Evolutionary conservation across 345 rosid species (phyloP).

Genomic region (Rhodamnia argentea): DNA sequence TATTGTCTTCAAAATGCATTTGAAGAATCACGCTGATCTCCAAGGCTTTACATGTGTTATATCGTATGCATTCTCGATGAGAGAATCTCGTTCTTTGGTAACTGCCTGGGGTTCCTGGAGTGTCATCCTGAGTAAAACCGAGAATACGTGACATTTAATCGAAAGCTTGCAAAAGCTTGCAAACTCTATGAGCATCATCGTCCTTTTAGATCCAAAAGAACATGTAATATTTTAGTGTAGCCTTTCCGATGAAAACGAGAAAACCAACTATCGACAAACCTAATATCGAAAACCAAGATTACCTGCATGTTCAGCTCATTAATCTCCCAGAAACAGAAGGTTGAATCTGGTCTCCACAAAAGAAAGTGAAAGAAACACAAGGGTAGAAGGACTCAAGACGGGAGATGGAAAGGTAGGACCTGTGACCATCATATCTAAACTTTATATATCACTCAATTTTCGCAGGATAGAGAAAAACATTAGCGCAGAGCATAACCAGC

Average conservation of each 20-base stretch:
- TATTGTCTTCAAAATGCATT: too few species aligned
- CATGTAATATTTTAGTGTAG: not conserved
- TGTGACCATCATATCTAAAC: not conserved
- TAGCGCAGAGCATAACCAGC: too few species aligned
- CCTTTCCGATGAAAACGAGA: not conserved
- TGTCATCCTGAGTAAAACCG: too few species aligned
- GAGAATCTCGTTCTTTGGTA: too few species aligned
- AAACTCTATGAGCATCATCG: too few species aligned
- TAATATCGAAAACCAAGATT: not conserved
- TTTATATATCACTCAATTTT: not conserved
- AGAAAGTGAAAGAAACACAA: not conserved
- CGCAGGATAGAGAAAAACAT: too few species aligned
- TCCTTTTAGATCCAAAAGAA: too few species aligned
- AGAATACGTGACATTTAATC: too few species aligned
- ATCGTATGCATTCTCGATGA: too few species aligned
- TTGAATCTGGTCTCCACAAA: not conserved
- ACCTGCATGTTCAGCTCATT: not conserved
- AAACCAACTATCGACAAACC: not conserved
- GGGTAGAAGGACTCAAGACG: not conserved
- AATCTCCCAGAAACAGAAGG: not conserved
- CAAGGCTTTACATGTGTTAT: too few species aligned
- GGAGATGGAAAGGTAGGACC: not conserved
- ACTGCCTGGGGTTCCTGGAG: too few species aligned
- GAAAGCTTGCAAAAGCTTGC: too few species aligned
- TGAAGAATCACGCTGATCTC: accelerated